Conservation (phyloP, 2,329 filamentous ascomycete genomes). For the Sarocladiaceae sp. region DNA sequence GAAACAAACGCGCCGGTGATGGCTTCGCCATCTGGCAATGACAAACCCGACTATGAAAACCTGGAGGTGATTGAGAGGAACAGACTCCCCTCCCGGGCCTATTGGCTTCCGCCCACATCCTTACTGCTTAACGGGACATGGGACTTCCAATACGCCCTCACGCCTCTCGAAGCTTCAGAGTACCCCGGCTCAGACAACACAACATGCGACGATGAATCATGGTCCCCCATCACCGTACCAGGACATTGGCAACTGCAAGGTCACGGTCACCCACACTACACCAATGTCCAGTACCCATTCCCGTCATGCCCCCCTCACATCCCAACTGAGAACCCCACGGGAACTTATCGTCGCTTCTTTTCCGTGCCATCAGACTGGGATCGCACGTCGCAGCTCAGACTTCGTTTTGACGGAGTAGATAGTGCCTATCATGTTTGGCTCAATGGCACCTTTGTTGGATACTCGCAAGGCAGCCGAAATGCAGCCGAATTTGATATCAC, state of each 20-base stretch:
- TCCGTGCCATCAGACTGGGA: slow-evolving; percentile 45
- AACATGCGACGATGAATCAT: slow-evolving; percentile 9
- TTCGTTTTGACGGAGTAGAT: slow-evolving; percentile 70
- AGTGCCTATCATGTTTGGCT: slow-evolving; percentile 67
- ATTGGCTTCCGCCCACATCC: slow-evolving; percentile 10
- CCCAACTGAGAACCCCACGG: slow-evolving; percentile 60
- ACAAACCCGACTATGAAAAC: slow-evolving; percentile 26
- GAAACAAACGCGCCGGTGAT: neutral
- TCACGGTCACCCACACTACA: slow-evolving; percentile 63
- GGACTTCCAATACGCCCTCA: slow-evolving; percentile 30
- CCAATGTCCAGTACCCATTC: slow-evolving; percentile 63
- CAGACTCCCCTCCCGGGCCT: slow-evolving; percentile 12
- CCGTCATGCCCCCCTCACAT: slow-evolving; percentile 61
- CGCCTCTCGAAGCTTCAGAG: slow-evolving; percentile 22
- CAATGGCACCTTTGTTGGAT: slow-evolving; percentile 61
- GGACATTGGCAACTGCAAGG: slow-evolving; percentile 69
- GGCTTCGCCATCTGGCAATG: neutral
- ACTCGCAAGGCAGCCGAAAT: slow-evolving; percentile 65
- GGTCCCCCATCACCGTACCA: slow-evolving; percentile 48
- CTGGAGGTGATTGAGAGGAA: slow-evolving; percentile 16
- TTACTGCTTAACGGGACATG: slow-evolving; percentile 38
- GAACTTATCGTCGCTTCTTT: slow-evolving; percentile 56
- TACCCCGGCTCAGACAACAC: slow-evolving; percentile 4
- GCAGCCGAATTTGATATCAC: slow-evolving; percentile 67
- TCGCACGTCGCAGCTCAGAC: slow-evolving; percentile 43